Evolutionary conservation across 2,329 filamentous ascomycete genomes (phyloP), one percentile per base, ranked within the genome.

Genomic region (Trichoderma polysporum): DNA sequence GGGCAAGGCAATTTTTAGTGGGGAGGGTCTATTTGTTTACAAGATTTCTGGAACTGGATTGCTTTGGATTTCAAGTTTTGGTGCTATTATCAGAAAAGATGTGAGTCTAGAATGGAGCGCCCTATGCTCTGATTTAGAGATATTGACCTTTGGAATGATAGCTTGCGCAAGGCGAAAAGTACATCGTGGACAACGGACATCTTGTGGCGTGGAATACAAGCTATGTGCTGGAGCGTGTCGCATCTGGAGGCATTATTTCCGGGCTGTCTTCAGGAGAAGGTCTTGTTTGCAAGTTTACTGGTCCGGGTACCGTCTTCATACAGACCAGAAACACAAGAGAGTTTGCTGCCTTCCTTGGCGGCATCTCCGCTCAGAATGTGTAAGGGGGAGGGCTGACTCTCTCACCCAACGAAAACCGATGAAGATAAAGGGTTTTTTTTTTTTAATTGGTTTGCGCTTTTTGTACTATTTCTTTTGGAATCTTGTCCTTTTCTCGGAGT

Each of bases 171-270:
- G 90, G 90, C 10, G 94, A 98, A 76, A 91, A 90, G 72, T 98
- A 97, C 78, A 92, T 95, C 71, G 89, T 97, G 66, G 93, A 97
- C 74, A 97, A 97, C 73, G 93, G 93, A 3, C 93, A 98, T 72
- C 84, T 98, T 1, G 93, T 98, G 0, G 94, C 95, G 0, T 99
- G 95, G 95, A 97, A 97, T 76, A 94, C 91, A 75, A 93, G 97
- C 75, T 99, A 98, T 74, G 85, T 92, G 4, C 88, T 99, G 69
- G 93, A 97, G 80, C 89, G 95, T 17, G 91, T 96, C 4, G 90
- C 94, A 0, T 95, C 91, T 3, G 95, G 95, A 2, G 95, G 95
- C 41, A 89, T 99, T 70, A 90, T 99, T n/a, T 94, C 92, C n/a
- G 89, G 90, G 10, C 78, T 97, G 25, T 88, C 89, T 31, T 90